Base-by-base conservation (phyloP, 2,329 filamentous ascomycete species). In the Penicillium nordicum region DNA sequence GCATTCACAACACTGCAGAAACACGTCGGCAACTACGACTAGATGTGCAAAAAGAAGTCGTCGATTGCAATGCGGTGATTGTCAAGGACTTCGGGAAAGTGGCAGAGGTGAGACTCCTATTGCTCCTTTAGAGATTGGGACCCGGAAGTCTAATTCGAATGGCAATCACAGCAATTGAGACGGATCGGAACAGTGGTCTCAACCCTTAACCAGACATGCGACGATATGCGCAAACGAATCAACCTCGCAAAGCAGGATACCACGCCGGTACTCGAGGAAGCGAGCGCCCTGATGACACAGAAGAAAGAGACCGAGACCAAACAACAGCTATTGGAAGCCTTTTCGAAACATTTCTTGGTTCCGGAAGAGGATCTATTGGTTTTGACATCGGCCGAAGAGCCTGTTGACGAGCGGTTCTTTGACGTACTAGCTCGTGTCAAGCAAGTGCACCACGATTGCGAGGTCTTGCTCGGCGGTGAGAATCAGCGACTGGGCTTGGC, bases 11-110 rank as follows among this genome's bases (percentile, higher is more conserved):
- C 70, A 90, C 85, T 12, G 82, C 89, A 10, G 89, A 92, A 63
- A 88, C 87, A 3, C 84, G 94, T 50, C 85, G 93, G 6, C 87
- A 90, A 57, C 76, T 97, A 16, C 86, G 92, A 16, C 76, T 96
- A 1, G 87, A 95, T 69, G 81, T 96, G 1, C 92, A 97, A 71
- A 93, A 89, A 72, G 92, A 97, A 69, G 89, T 97, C 37, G 92
- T 97, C 55, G 85, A 93, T 62, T 92, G 89, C 75, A 97, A 97
- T 84, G 92, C 89, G 48, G 85, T 90, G 62, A 89, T 97, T 61
- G 85, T 97, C 57, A 81, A 84, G 52, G 91, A 96, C 70, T 97
- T 97, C 75, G 90, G 92, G 36, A 83, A 86, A 53, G 91, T 99
- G 62, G 90, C 92, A 30, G 90, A 95, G 82, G 90, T 93, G 74